A percentile compares a stretch with the other conserved stretches of the same genome.
phyloP scores from a whole-genome alignment of 139 green algal species.

The Chlamydomonas sp. region DNA sequence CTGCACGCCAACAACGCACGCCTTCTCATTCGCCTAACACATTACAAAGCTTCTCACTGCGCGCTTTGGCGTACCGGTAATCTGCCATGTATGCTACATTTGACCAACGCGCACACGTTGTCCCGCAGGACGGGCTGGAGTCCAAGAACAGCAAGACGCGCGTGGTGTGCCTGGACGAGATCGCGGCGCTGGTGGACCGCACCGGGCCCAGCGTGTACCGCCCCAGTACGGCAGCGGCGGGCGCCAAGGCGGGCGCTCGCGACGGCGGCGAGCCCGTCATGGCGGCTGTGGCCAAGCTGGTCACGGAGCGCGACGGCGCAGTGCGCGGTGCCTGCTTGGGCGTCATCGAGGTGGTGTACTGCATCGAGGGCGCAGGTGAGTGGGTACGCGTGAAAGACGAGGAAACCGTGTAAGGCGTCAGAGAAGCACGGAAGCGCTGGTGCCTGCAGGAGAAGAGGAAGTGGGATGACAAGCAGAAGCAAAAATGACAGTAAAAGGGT shows the following conservation, averaged over 20 bases:
- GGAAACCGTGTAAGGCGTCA: no score
- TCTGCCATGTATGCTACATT: no score
- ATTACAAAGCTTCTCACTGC: no score
- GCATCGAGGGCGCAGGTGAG: slow-evolving; percentile 72
- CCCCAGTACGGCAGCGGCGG: neutral
- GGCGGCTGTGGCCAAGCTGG: slow-evolving; percentile 62
- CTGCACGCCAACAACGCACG: no score
- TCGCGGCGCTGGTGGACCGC: slow-evolving; percentile 73
- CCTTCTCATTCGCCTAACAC: no score
- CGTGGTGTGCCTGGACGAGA: slow-evolving; percentile 88
- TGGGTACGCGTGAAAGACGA: neutral
- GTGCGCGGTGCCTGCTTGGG: slow-evolving; percentile 79
- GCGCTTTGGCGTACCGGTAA: no score
- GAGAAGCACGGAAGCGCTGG: neutral
- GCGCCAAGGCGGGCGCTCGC: neutral
- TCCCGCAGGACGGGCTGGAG: slow-evolving; percentile 68
- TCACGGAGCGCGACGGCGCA: slow-evolving; percentile 87
- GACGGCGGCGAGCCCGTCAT: slow-evolving; percentile 40
- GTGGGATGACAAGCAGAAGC: no score
- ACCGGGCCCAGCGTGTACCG: slow-evolving; percentile 63
- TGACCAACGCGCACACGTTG: no score
- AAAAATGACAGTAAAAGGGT: neutral
- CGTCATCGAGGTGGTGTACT: slow-evolving; percentile 82
- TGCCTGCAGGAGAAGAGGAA: neutral
- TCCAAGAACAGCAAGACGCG: slow-evolving; percentile 95